phyloP scores from a whole-genome alignment of 176 grass and related monocot species.

The Phyllostachys edulis region DNA sequence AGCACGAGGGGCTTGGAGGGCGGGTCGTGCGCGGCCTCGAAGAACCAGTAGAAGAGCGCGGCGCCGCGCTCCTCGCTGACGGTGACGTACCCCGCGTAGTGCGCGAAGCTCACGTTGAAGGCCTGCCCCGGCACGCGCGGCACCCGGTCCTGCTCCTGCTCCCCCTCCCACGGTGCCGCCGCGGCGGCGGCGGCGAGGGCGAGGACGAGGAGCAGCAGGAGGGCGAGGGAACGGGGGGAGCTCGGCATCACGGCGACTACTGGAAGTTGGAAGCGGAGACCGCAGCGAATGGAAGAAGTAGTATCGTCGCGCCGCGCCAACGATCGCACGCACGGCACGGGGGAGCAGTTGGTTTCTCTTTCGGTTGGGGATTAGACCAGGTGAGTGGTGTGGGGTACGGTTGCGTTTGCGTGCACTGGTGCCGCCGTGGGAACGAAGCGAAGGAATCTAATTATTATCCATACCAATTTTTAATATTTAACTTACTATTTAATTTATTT shows the following conservation, averaged over 20 bases:
- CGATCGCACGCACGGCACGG: too few species aligned
- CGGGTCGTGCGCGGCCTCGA: conserved; percentile 73
- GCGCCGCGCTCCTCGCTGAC: conserved; percentile 63
- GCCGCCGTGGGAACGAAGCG: neutral
- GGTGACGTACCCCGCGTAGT: conserved; percentile 88
- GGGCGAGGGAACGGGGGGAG: neutral
- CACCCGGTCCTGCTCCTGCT: conserved; percentile 67
- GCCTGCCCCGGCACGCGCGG: conserved; percentile 58
- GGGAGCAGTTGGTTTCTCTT: too few species aligned
- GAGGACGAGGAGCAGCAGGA: neutral
- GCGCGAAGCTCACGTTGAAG: conserved; percentile 79
- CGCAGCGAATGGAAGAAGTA: neutral
- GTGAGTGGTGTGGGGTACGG: neutral
- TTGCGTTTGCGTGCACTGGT: neutral
- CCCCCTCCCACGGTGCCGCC: conserved; percentile 8
- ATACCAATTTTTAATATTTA: too few species aligned
- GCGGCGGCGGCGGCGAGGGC: neutral
- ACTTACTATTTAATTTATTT: too few species aligned
- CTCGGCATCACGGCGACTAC: neutral
- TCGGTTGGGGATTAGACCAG: too few species aligned
- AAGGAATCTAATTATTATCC: neutral
- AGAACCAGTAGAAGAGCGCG: conserved; percentile 99
- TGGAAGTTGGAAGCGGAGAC: neutral
- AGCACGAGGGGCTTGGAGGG: conserved; percentile 81
- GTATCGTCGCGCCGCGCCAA: too few species aligned